A percentile compares a stretch with the other conserved stretches of the same genome.
Evolutionary conservation across 345 rosid species (phyloP).

Genomic region (Kandelia obovata): DNA sequence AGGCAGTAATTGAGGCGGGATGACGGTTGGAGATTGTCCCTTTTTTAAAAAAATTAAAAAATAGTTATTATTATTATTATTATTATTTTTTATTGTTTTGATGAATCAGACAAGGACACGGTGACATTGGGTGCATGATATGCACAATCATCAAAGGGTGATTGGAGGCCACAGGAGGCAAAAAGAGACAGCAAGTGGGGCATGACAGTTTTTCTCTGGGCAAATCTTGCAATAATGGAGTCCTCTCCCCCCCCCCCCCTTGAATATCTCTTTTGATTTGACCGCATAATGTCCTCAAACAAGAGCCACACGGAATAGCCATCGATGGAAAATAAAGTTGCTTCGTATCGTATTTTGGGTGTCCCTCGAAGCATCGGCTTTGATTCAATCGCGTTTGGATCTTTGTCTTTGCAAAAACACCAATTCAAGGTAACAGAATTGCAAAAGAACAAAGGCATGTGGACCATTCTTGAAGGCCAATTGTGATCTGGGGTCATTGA

Average conservation of each 20-base stretch:
- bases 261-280: constrained; percentile 40
- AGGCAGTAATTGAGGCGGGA: neutral
- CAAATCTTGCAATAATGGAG: constrained; percentile 54
- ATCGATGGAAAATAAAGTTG: constrained; percentile 6
- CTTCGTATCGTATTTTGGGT: constrained; percentile 10
- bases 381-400: neutral
- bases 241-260: constrained; percentile 9
- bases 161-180: constrained; percentile 44
- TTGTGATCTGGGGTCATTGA: neutral
- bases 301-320: neutral
- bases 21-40: neutral
- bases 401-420: neutral
- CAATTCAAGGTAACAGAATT: neutral
- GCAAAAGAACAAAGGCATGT: constrained; percentile 14
- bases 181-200: constrained; percentile 55
- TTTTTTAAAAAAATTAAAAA: neutral
- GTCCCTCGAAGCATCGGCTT: neutral
- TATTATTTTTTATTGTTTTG: constrained; percentile 16
- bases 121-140: constrained; percentile 35
- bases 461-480: constrained; percentile 5
- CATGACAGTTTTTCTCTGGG: constrained; percentile 38
- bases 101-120: constrained; percentile 39
- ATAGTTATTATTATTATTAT: no score
- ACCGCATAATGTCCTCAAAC: constrained; percentile 35
- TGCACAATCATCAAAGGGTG: constrained; percentile 48